Evolutionary conservation across 768 basidiomycete genomes (phyloP), one percentile per base, ranked within the genome.

Genomic region (Suillus subluteus): DNA sequence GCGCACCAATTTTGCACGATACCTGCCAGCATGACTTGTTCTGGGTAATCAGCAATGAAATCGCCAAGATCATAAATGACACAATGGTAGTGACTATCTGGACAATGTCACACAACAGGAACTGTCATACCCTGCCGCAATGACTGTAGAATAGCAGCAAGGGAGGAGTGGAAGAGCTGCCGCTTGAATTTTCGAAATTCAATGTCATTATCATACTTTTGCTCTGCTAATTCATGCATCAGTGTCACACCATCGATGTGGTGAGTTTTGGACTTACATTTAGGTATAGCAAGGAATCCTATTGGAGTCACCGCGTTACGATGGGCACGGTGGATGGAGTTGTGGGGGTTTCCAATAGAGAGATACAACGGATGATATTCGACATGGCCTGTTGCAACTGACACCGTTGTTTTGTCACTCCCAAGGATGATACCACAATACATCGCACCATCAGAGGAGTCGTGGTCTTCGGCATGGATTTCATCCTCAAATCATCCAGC

Each of bases 341-440:
- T 68, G 15, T 35, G 43, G 8, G 81, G 44, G 35, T 68, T 74
- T 0, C 81, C 78, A 1, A 68, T 56, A 6, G 77, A 79, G 0
- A 69, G 43, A 65, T 81, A 82, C 0, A 80, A 66, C 1, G 79
- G 80, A 63, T 82, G 75, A 50, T 78, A 81, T 55, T 81, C 78
- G 37, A 79, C 72, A 52, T 82, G 77, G 0, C 80, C 79, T 0
- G 81, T 82, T 0, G 77, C 77, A 16, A 79, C 78, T 0, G 79
- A 83, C 0, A 82, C 79, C 0, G 79, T 82, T 0, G 81, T 83
- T 65, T 83, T 83, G 65, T 84, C 79, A 62, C 78, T 80, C 0
- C 81, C 81, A 3, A 68, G 66, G 21, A 82, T 65, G 38, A 82
- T 66, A 0, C 76, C 72, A 6, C 76, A 69, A 35, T 79, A 67